Evolutionary conservation across 345 rosid genomes (phyloP).

Genomic region (Populus nigra): DNA sequence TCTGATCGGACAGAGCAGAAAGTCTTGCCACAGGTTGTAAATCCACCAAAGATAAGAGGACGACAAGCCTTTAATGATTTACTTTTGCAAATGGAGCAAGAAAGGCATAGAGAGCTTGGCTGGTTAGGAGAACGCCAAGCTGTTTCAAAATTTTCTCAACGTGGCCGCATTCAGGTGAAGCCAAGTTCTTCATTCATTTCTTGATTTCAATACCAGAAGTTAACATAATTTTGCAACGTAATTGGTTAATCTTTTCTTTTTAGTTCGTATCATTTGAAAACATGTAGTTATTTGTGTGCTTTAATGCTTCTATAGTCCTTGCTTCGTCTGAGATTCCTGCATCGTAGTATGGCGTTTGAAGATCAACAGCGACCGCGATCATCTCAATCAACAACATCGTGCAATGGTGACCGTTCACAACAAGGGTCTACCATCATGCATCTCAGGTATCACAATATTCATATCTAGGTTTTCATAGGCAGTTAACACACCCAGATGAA

Average conservation of each 20-base stretch:
- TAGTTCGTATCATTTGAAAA: background rate
- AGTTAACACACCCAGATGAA: background rate
- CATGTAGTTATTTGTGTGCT: background rate
- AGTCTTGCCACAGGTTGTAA: constrained; percentile 28
- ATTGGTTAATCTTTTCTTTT: background rate
- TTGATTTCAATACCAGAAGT: background rate
- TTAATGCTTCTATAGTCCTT: constrained; percentile 40
- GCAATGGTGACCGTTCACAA: constrained; percentile 29
- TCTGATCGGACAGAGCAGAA: constrained; percentile 33
- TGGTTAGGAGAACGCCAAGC: constrained; percentile 41
- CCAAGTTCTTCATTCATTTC: background rate
- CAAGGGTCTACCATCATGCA: constrained; percentile 46
- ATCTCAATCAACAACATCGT: constrained; percentile 2
- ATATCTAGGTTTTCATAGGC: background rate
- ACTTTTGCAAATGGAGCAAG: constrained; percentile 54
- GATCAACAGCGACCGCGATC: constrained; percentile 36
- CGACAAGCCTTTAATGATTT: constrained; percentile 77
- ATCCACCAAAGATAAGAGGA: constrained; percentile 64
- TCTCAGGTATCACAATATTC: constrained; percentile 40
- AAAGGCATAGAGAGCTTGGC: constrained; percentile 52
- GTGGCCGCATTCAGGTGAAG: constrained; percentile 77
- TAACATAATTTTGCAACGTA: background rate
- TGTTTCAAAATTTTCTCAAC: constrained; percentile 66
- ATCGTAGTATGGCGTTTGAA: constrained; percentile 49
- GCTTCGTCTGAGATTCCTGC: constrained; percentile 59